Base-by-base conservation (phyloP, 2,329 filamentous ascomycete species). In the Coleophoma cylindrospora region DNA sequence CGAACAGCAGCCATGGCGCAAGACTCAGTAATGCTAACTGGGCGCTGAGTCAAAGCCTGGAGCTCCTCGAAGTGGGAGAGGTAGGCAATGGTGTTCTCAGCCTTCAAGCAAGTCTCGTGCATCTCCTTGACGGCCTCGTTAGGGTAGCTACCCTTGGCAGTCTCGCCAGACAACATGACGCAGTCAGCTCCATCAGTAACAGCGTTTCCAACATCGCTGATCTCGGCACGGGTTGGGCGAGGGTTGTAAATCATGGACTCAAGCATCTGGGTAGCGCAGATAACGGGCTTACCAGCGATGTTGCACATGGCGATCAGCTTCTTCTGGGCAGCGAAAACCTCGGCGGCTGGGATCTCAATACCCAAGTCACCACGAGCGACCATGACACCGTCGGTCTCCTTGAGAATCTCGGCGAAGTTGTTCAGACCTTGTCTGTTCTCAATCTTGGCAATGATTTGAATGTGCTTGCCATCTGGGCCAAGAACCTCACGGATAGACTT, bases 271-370 rank as follows among this genome's bases (percentile, higher is more conserved):
- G 94, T 99, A 53, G 94, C 94, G 74, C 92, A 97, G 70, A 99
- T 96, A 71, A 92, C 91, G 61, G 94, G 94, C 83, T 99, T 99
- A 74, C 94, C 94, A 62, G 91, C 91, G 68, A 96, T 85, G 80
- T 99, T 99, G 84, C 94, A 99, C 86, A 97, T 97, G 74, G 94
- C 91, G 73, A 99, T 99, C 83, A 99, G 91, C 89, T 99, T 99
- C 87, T 99, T 99, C 81, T 99, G 94, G 50, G 94, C 94, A 62
- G 95, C 90, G 74, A 99, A 99, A 60, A 99, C 94, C 80, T 99
- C 94, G 58, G 92, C 90, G 54, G 94, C 92, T 45, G 94, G 92
- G 64, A 99, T 99, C 77, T 99, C 94, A 64, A 99, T 99, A 79
- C 94, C 94, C 58, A 96, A 77, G 68, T 97, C 94, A 77, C 94